Percentiles rank a stretch among this genome's conserved stretches.
Evolutionary conservation across 352 stramenopile genomes (phyloP).

Genomic region (Globisporangium cystogenes): DNA sequence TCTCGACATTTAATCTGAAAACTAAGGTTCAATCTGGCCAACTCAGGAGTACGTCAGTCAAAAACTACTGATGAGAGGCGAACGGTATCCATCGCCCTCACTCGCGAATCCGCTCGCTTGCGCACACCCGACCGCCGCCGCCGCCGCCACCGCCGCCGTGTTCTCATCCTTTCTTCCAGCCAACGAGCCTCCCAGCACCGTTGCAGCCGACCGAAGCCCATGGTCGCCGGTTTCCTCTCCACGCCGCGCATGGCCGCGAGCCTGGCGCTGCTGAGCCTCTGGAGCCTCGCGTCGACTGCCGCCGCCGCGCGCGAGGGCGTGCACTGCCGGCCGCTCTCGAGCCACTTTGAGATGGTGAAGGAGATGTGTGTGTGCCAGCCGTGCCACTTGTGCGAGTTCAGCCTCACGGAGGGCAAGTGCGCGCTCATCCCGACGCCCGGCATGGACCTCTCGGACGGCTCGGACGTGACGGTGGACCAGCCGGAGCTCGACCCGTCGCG

Average conservation of each 20-base stretch:
- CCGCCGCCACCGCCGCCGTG: too few species aligned
- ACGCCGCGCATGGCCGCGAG: slow-evolving; percentile 1
- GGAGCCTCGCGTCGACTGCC: background rate
- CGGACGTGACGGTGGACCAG: slow-evolving; percentile 21
- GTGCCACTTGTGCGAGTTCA: slow-evolving; percentile 35
- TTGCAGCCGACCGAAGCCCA: too few species aligned
- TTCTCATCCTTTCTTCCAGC: too few species aligned
- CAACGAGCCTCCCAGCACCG: too few species aligned
- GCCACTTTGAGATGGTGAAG: slow-evolving; percentile 16
- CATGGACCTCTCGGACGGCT: slow-evolving; percentile 21
- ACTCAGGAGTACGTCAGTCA: too few species aligned
- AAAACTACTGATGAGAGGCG: too few species aligned
- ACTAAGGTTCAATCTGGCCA: too few species aligned
- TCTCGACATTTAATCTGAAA: too few species aligned
- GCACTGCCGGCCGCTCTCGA: slow-evolving; percentile 15
- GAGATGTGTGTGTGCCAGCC: slow-evolving; percentile 31
- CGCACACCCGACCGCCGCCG: background rate
- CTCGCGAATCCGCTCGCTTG: background rate
- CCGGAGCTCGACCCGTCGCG: slow-evolving; percentile 31
- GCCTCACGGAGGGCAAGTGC: slow-evolving; percentile 12
- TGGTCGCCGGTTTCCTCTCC: background rate
- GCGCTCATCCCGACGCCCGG: slow-evolving; percentile 13
- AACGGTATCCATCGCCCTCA: background rate
- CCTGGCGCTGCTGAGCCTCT: slow-evolving; percentile 1
- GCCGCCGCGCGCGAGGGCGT: slow-evolving; percentile 3